Conservation (phyloP, 805 yeast genomes). For the Candida ascalaphidarum region DNA sequence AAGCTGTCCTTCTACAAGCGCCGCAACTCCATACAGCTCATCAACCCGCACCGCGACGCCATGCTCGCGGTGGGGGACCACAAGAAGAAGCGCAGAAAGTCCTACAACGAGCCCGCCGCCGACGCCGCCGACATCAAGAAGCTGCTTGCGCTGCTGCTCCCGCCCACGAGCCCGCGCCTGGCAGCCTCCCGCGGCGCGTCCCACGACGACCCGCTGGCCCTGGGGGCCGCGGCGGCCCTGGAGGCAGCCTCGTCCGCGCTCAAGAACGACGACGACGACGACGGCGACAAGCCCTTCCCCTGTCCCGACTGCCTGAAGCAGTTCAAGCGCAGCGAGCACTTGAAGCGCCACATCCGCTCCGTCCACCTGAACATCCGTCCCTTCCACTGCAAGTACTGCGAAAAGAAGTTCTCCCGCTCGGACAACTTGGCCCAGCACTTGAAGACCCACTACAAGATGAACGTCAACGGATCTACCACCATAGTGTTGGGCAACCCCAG, state of each 20-base stretch:
- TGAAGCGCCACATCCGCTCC: constrained; percentile 33
- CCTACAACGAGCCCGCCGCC: constrained; percentile 3
- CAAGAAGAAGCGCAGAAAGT: constrained; percentile 13
- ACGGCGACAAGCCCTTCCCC: constrained; percentile 19
- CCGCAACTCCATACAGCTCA: constrained; percentile 7
- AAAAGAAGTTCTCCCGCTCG: constrained; percentile 32
- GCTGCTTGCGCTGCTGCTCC: neutral
- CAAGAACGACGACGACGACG: constrained; percentile 2
- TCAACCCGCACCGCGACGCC: neutral
- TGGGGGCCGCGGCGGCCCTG: neutral
- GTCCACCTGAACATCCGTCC: constrained; percentile 38
- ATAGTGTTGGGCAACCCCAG: constrained; percentile 10
- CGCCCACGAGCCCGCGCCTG: neutral
- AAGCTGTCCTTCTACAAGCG: constrained; percentile 11
- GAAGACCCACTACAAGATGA: constrained; percentile 30
- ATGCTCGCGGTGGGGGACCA: constrained; percentile 1
- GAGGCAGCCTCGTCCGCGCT: constrained; percentile 1
- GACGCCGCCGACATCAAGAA: too few species aligned
- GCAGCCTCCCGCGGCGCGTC: neutral
- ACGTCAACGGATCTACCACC: constrained; percentile 17
- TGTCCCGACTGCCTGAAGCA: constrained; percentile 35
- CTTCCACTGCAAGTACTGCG: constrained; percentile 37
- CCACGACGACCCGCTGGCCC: neutral
- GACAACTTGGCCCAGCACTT: constrained; percentile 38
- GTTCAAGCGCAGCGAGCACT: constrained; percentile 35